These are phyloP conservation scores for Gastroboletus turbinatus DNA, from an alignment of 1,284 basidiomycete genomes.

Conservation along the genomic window DNA sequence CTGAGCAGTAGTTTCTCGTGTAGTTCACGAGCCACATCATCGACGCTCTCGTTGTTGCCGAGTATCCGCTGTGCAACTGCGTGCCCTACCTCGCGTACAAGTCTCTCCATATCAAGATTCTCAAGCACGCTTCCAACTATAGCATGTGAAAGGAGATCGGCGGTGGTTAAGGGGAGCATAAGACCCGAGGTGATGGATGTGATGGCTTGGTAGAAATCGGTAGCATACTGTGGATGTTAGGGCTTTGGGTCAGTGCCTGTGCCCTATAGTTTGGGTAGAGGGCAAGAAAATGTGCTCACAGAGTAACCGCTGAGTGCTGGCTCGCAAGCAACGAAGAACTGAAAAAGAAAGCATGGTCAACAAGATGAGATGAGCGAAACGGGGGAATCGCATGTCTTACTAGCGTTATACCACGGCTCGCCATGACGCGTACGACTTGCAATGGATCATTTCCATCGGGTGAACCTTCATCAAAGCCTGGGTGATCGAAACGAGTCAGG, in stretches of 20 bases:
- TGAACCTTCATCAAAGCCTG: constrained; percentile 88
- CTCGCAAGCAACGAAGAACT: constrained; percentile 99
- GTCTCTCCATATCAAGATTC: constrained; percentile 97
- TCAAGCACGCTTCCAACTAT: constrained; percentile 97
- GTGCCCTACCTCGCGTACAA: constrained; percentile 90
- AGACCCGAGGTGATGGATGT: constrained; percentile 90
- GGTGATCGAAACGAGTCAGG: constrained; percentile 13
- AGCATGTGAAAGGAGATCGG: constrained; percentile 93
- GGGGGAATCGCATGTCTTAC: constrained; percentile 40
- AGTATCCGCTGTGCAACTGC: constrained; percentile 92
- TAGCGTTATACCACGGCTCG: constrained; percentile 84
- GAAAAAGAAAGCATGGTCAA: constrained; percentile 3
- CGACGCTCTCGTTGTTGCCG: constrained; percentile 88
- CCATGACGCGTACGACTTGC: constrained; percentile 86
- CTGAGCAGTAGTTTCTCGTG: constrained; percentile 90
- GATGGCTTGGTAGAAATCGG: constrained; percentile 94
- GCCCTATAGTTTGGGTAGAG: constrained; percentile 14
- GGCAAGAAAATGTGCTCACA: constrained; percentile 45
- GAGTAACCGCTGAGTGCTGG: constrained; percentile 93
- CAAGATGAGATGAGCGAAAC: not conserved
- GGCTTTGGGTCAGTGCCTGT: constrained; percentile 19
- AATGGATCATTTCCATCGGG: constrained; percentile 94
- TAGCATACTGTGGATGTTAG: constrained; percentile 64
- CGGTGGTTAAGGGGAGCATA: constrained; percentile 95
- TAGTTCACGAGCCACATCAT: constrained; percentile 91